Evolutionary conservation across 805 yeast species (phyloP).

Genomic region (Naumovozyma baii): DNA sequence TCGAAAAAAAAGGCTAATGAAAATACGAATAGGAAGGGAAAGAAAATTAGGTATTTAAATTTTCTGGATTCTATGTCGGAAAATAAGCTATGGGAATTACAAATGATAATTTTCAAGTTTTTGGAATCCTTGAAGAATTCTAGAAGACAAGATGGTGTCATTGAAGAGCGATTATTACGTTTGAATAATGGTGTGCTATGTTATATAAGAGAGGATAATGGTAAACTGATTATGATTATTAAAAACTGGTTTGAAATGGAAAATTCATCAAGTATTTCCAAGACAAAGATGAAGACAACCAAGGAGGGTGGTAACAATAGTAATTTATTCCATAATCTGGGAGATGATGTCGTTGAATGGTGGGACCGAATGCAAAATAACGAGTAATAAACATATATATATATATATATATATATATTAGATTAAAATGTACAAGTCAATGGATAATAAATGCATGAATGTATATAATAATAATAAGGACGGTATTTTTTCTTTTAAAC

Average conservation of each 20-base stretch:
- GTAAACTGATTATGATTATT: constrained; percentile 14
- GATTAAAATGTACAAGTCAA: background rate
- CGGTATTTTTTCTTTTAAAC: too few species aligned
- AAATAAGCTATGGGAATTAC: constrained; percentile 20
- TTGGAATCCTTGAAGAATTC: constrained; percentile 12
- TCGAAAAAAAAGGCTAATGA: background rate
- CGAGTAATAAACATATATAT: background rate
- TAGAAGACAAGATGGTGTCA: constrained; percentile 6
- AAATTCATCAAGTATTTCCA: background rate
- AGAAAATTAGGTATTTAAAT: constrained; percentile 5
- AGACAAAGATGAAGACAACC: background rate
- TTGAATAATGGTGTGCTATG: constrained; percentile 28
- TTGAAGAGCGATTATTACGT: constrained; percentile 23
- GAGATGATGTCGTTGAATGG: constrained; percentile 19
- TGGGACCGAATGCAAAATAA: constrained; percentile 8
- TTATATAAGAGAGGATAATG: constrained; percentile 17
- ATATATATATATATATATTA: background rate
- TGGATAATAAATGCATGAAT: background rate
- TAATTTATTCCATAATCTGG: constrained; percentile 15
- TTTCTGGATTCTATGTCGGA: constrained; percentile 17
- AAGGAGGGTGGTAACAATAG: background rate
- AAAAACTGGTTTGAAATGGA: constrained; percentile 25
- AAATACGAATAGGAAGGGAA: background rate
- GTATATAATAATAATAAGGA: background rate
- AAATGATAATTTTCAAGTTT: constrained; percentile 16